Evolutionary conservation across 805 yeast genomes (phyloP), one percentile per base, ranked within the genome.

Genomic region (Candida verbasci): DNA sequence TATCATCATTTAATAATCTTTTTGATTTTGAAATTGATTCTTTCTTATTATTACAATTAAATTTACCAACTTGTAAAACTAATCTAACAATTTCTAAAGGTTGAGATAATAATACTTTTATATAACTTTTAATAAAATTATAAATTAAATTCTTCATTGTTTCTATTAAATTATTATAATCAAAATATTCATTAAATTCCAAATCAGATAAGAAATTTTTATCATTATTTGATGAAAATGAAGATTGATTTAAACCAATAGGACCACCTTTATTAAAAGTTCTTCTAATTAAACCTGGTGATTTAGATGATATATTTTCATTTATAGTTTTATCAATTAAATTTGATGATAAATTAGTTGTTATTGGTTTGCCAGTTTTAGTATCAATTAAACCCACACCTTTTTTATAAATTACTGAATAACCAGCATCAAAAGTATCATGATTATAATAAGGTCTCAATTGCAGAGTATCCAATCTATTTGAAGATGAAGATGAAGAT

Each of bases 31-130:
- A 28, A 20, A 36, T 25, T 25, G 31, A 23, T 5, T 42, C 24
- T 24, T 35, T 16, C 33, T 40, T 27, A 52, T 54, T 10, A 36
- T 53, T 48, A n/a, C n/a, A n/a, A 18, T 62, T 57, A 52, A 82
- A 80, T 22, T 72, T 75, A 3, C 95, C 95, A 10, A 86, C 82
- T 57, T 93, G 97, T 39, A 88, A 60, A 18, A 89, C 66, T 45
- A 86, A 68, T 38, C 91, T 70, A 4, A 85, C 76, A 12, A 86
- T 82, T 48, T 91, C 97, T 57, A 89, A 81, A 2, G 98, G 97
- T 58, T 93, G 97, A 14, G 86, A 74, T 7, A 85, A 53, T 22
- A 87, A 56, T 30, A 81, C 77, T 41, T 78, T 79, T 37, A 78
- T 57, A 62, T 93, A 91, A 45, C 80, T 82, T 45, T 77, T 76